Percentiles rank a stretch among this genome's conserved stretches.
Conservation (phyloP, 495 filamentous ascomycete genomes). For the Penicillium goetzii region DNA sequence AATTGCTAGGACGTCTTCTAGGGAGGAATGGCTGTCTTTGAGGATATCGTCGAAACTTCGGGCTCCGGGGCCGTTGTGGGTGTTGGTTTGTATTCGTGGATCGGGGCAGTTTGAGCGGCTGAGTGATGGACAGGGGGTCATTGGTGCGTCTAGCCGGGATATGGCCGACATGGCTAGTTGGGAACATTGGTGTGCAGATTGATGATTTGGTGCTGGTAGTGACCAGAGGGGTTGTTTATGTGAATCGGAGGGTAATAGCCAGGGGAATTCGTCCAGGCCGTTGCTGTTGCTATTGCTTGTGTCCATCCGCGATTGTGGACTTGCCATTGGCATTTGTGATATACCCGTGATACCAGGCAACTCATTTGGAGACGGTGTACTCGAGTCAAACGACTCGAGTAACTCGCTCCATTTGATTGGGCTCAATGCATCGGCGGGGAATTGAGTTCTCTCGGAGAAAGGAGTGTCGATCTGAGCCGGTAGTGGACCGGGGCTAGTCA, state of each 20-base stretch:
- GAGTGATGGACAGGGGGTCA: constrained; percentile 9
- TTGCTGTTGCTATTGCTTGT: background rate
- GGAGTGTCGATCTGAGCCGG: constrained; percentile 7
- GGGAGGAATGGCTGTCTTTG: constrained; percentile 14
- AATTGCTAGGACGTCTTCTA: constrained; percentile 13
- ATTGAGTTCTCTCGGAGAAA: constrained; percentile 10
- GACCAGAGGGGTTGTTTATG: background rate
- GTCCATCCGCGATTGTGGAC: background rate
- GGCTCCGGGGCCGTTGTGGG: constrained; percentile 3
- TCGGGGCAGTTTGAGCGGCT: background rate
- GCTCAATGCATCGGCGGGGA: constrained; percentile 11
- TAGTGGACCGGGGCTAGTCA: background rate
- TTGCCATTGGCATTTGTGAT: background rate
- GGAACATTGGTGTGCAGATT: constrained; percentile 11
- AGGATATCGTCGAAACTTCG: constrained; percentile 17
- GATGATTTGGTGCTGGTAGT: background rate
- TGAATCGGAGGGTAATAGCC: background rate
- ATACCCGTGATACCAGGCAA: background rate
- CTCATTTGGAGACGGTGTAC: background rate
- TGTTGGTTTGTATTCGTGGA: background rate
- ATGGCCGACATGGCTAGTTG: constrained; percentile 15
- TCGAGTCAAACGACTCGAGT: background rate
- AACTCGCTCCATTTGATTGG: constrained; percentile 13
- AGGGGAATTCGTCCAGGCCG: background rate
- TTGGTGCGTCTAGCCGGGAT: constrained; percentile 12